Percentiles rank a stretch among this genome's conserved stretches.
phyloP scores from a whole-genome alignment of 192 early-diverging fungal species.

The Linnemannia elongata region DNA sequence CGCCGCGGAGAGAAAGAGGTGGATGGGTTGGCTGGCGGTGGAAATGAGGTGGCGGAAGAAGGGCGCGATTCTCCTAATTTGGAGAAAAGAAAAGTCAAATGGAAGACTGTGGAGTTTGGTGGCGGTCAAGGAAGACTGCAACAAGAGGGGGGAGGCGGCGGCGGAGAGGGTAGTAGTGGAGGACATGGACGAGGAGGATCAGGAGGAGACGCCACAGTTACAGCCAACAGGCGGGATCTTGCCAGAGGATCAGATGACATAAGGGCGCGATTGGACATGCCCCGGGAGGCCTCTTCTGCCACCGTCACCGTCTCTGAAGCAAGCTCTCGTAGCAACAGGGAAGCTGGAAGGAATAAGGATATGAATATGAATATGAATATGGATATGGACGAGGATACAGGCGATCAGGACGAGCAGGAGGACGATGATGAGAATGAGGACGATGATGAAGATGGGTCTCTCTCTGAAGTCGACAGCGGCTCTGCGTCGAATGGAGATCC shows the following conservation, averaged over 20 bases:
- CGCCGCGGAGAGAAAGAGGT: background rate
- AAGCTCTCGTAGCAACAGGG: background rate
- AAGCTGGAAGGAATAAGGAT: background rate
- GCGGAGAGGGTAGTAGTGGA: background rate
- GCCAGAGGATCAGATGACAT: background rate
- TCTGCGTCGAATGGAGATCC: background rate
- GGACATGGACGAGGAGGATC: background rate
- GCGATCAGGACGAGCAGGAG: background rate
- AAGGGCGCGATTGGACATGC: background rate
- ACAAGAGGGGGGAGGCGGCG: background rate
- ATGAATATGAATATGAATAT: background rate
- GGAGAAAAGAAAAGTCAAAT: background rate
- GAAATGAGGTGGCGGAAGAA: background rate
- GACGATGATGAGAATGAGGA: conserved; percentile 12
- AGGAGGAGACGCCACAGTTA: background rate
- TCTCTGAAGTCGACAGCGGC: background rate
- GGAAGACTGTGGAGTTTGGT: background rate
- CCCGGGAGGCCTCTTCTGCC: background rate
- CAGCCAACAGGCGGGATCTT: background rate
- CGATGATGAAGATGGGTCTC: background rate
- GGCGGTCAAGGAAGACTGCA: background rate
- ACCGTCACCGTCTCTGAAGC: background rate
- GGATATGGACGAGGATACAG: background rate
- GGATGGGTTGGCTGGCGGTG: background rate
- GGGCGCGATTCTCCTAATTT: background rate